These are phyloP conservation scores for Myxozyma neotropica DNA, from an alignment of 805 yeast species.

Conservation along the genomic window DNA sequence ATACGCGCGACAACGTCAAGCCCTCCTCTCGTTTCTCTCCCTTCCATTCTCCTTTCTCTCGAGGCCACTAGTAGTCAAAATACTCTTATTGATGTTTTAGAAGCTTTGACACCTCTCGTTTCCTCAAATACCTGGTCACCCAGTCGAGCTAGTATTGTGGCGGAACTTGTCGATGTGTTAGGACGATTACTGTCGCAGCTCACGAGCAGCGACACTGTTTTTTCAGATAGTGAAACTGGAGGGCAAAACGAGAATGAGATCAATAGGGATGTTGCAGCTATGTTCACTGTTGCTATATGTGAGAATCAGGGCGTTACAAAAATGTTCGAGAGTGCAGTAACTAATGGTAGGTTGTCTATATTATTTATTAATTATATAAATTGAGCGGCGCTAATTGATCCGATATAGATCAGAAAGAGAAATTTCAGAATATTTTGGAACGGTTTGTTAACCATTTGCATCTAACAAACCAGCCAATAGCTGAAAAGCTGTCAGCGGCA, in stretches of 20 bases:
- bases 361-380: background rate
- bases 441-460: constrained; percentile 9
- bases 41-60: constrained; percentile 5
- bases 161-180: background rate
- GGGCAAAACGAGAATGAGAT: background rate
- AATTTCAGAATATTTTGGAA: constrained; percentile 1
- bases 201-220: background rate
- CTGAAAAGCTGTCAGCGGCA: constrained; percentile 2
- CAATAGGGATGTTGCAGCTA: constrained; percentile 13
- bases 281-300: constrained; percentile 6
- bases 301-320: background rate
- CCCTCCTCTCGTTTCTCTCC: constrained; percentile 16
- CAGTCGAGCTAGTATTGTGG: background rate
- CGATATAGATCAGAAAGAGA: constrained; percentile 1
- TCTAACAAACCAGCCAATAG: constrained; percentile 15
- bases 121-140: constrained; percentile 1
- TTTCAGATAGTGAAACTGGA: background rate
- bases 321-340: background rate
- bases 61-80: background rate
- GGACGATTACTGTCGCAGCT: background rate
- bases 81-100: constrained; percentile 7
- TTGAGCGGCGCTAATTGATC: background rate
- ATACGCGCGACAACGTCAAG: background rate
- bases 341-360: background rate
- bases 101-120: constrained; percentile 8